Conservation (phyloP, 495 filamentous ascomycete genomes). For the Annulohypoxylon moriforme region DNA sequence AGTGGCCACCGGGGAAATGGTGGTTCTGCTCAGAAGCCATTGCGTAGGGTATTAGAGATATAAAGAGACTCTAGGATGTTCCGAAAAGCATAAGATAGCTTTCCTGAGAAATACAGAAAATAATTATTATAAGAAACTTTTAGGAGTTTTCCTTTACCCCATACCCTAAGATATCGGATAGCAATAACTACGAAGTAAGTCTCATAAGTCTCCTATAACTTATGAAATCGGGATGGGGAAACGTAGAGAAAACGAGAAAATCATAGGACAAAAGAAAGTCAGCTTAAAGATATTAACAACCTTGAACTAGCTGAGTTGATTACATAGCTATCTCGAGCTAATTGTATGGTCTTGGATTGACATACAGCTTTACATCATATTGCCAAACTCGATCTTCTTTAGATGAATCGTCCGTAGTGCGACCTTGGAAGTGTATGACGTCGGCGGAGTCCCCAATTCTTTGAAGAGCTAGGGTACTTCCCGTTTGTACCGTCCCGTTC, state of each 20-base stretch:
- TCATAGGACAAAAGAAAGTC: background rate
- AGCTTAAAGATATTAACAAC: slow-evolving; percentile 7
- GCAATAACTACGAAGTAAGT: background rate
- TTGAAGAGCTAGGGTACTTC: slow-evolving; percentile 12
- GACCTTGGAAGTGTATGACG: slow-evolving; percentile 39
- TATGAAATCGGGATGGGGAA: background rate
- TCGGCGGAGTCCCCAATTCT: slow-evolving; percentile 31
- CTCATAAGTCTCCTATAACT: background rate
- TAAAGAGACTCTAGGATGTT: background rate
- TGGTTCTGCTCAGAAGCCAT: slow-evolving; percentile 49
- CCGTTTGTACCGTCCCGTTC: slow-evolving; percentile 6
- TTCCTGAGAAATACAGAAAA: slow-evolving; percentile 1
- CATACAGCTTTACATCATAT: slow-evolving; percentile 35
- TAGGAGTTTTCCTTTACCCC: background rate
- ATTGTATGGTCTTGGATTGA: slow-evolving; percentile 1
- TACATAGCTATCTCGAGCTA: slow-evolving; percentile 22
- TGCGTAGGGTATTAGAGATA: slow-evolving; percentile 5
- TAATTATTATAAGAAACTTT: background rate
- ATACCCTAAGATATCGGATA: background rate
- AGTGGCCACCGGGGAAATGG: slow-evolving; percentile 54
- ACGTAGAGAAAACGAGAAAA: background rate
- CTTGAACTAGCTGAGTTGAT: slow-evolving; percentile 18
- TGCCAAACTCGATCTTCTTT: slow-evolving; percentile 25
- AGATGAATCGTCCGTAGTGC: slow-evolving; percentile 35
- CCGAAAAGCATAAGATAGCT: slow-evolving; percentile 9